A percentile compares a stretch with the other conserved stretches of the same genome.
These are phyloP conservation scores for Mucor velutinosus DNA, from an alignment of 371 early-diverging fungal species.

Conservation along the genomic window DNA sequence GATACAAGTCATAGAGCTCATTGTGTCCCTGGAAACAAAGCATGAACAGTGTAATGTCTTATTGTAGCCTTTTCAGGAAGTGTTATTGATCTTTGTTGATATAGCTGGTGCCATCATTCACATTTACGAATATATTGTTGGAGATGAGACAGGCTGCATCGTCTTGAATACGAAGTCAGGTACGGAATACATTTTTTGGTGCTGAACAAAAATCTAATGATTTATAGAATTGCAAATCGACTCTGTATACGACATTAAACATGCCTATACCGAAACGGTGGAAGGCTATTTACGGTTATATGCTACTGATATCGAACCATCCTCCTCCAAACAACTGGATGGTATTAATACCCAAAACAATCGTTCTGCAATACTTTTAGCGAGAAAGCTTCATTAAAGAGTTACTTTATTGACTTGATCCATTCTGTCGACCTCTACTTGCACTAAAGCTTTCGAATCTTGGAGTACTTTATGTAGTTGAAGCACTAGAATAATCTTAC, in stretches of 20 bases:
- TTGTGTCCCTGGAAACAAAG: slow-evolving; percentile 17
- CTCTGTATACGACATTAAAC: slow-evolving; percentile 10
- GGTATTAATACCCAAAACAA: slow-evolving; percentile 17
- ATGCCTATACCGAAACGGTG: slow-evolving; percentile 27
- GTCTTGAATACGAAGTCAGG: slow-evolving; percentile 26
- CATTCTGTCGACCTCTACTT: slow-evolving; percentile 29
- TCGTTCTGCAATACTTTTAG: slow-evolving; percentile 16
- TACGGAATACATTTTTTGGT: background rate
- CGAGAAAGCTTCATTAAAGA: slow-evolving; percentile 17
- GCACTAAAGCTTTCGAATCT: slow-evolving; percentile 34
- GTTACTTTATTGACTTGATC: slow-evolving; percentile 41
- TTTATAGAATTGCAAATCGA: slow-evolving; percentile 7
- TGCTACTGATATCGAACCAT: slow-evolving; percentile 1
- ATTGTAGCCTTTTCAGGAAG: background rate
- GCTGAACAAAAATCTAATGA: background rate
- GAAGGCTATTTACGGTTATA: slow-evolving; percentile 28
- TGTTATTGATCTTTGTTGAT: background rate
- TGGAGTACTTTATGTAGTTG: slow-evolving; percentile 42
- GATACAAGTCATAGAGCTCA: slow-evolving; percentile 19
- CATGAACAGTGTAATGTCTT: slow-evolving; percentile 5
- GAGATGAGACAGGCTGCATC: slow-evolving; percentile 30
- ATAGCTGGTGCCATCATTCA: slow-evolving; percentile 7
- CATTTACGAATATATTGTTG: slow-evolving; percentile 32
- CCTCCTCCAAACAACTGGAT: background rate
- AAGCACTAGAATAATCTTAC: slow-evolving; percentile 44